Evolutionary conservation across 352 stramenopile species (phyloP), one percentile per base, ranked within the genome.

Genomic region (Pythium scleroteichum): DNA sequence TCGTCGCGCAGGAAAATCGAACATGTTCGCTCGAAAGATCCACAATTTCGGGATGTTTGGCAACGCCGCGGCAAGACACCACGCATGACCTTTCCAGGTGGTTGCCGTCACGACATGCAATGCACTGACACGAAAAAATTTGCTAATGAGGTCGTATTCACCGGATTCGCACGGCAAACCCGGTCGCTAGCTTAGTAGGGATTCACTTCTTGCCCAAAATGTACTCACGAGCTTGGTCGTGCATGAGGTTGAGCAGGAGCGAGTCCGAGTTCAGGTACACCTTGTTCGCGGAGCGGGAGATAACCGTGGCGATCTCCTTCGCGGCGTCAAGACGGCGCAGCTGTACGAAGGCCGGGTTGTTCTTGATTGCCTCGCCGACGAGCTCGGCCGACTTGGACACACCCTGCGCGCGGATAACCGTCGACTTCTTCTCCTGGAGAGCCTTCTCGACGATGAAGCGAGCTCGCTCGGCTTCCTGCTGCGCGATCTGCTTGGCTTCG

Each of bases 291-390:
- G 90, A 98, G 53, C 78, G 81, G 16, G 92, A 90, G 53, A 99
- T 96, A 62, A 97, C 97, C 56, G 94, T 87, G 49, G 98, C 97
- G 78, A 99, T 99, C 53, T 99, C 97, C 76, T 98, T 98, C 29
- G 98, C 97, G 22, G 97, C 94, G 73, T 99, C 97, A 69, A 99
- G 98, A 59, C 97, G 92, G 79, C 97, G 91, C 62, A 99, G 81
- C 78, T 99, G 96, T 79, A 99, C 97, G 79, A 99, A 99, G 42
- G 95, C 98, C 59, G 97, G 97, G 83, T 99, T 99, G 77, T 98
- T 97, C 88, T 99, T 98, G 71, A 99, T 99, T 57, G 97, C 97
- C 66, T 97, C 85, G 59, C 97, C 97, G 74, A 99, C 98, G 29
- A 99, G 88, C 70, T 98, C 88, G 12, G 98, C 97, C 70, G 97